phyloP scores from a whole-genome alignment of 305 asterid species.

The Fraxinus sp. region DNA sequence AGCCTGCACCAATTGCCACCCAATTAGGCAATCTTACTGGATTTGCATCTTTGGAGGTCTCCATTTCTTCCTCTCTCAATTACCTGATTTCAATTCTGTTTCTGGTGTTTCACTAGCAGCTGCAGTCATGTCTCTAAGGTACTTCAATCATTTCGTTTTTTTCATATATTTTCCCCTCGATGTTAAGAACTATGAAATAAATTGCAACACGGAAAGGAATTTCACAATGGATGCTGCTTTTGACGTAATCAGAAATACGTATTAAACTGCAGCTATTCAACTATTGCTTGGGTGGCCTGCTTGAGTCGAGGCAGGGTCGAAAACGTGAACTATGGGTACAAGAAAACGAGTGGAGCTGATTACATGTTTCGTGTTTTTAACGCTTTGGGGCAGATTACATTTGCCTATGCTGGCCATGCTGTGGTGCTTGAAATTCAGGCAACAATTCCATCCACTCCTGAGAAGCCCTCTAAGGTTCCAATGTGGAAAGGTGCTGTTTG shows the following conservation, averaged over 20 bases:
- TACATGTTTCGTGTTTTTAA: slow-evolving; percentile 68
- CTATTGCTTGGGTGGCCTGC: slow-evolving; percentile 88
- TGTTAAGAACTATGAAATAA: background rate
- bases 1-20: slow-evolving; percentile 58
- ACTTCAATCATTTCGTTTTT: background rate
- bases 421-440: slow-evolving; percentile 90
- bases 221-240: background rate
- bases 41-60: slow-evolving; percentile 81
- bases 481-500: slow-evolving; percentile 96
- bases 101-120: slow-evolving; percentile 85
- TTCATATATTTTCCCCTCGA: background rate
- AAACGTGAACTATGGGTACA: slow-evolving; percentile 72
- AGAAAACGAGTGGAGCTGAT: slow-evolving; percentile 53
- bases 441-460: slow-evolving; percentile 89
- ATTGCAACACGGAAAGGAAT: background rate
- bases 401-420: slow-evolving; percentile 90
- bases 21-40: slow-evolving; percentile 78
- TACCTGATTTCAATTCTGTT: slow-evolving; percentile 87
- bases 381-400: slow-evolving; percentile 78
- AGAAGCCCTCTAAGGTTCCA: slow-evolving; percentile 70
- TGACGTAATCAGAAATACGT: background rate
- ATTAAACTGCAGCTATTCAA: slow-evolving; percentile 63
- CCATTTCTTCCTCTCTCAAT: slow-evolving; percentile 84
- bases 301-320: slow-evolving; percentile 59
- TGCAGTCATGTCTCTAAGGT: slow-evolving; percentile 95